A percentile compares a stretch with the other conserved stretches of the same genome.
These are phyloP conservation scores for Ustilago trichophora DNA, from an alignment of 1,284 basidiomycete species.

Conservation along the genomic window DNA sequence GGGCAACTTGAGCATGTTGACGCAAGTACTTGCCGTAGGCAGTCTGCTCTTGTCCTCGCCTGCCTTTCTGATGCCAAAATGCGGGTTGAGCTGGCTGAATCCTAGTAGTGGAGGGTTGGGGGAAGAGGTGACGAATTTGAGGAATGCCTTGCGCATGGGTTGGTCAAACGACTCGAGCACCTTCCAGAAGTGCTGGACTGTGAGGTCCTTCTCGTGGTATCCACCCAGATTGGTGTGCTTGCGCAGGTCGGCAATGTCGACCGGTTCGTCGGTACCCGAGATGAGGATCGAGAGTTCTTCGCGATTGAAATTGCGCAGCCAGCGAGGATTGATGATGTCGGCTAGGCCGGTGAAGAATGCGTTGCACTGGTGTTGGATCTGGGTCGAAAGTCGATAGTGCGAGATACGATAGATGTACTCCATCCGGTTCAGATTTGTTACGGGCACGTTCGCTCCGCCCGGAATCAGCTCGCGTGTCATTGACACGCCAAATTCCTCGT, in stretches of 20 bases:
- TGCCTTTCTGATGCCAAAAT: slow-evolving; percentile 59
- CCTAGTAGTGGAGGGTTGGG: slow-evolving; percentile 64
- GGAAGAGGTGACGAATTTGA: slow-evolving; percentile 64
- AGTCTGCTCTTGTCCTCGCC: slow-evolving; percentile 59
- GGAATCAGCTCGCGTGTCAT: slow-evolving; percentile 82
- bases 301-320: slow-evolving; percentile 62
- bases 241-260: slow-evolving; percentile 60
- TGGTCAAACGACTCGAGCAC: slow-evolving; percentile 56
- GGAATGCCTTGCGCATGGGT: slow-evolving; percentile 48
- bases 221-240: slow-evolving; percentile 60
- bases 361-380: slow-evolving; percentile 81
- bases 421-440: slow-evolving; percentile 87
- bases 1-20: slow-evolving; percentile 65
- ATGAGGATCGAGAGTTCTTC: slow-evolving; percentile 62
- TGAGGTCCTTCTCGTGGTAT: slow-evolving; percentile 62
- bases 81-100: slow-evolving; percentile 60
- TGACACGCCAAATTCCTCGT: slow-evolving; percentile 91
- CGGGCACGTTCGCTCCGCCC: slow-evolving; percentile 82
- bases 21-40: slow-evolving; percentile 64
- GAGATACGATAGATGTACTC: slow-evolving; percentile 88
- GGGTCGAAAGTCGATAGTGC: slow-evolving; percentile 85
- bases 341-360: slow-evolving; percentile 70
- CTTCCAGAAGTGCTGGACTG: slow-evolving; percentile 63
- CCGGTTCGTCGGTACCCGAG: slow-evolving; percentile 58
- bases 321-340: slow-evolving; percentile 64